These are phyloP conservation scores for Schizonepeta tenuifolia DNA, from an alignment of 257 asterid species.

Conservation along the genomic window DNA sequence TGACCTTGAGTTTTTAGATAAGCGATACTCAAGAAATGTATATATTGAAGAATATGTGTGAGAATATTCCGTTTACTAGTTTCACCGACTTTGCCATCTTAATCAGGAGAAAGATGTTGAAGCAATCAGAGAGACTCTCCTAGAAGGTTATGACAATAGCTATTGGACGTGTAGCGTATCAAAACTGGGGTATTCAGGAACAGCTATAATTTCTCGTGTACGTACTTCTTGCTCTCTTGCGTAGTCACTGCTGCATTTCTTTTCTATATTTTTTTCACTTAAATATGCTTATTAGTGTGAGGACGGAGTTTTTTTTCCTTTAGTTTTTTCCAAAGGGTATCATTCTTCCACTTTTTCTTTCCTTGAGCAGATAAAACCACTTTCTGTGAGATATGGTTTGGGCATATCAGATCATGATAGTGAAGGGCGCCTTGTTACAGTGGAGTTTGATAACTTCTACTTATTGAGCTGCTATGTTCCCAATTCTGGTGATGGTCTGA, in stretches of 20 bases:
- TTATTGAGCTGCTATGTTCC: constrained; percentile 83
- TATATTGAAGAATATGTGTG: too few species aligned
- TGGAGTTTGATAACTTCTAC: constrained; percentile 79
- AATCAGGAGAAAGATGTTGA: constrained; percentile 91
- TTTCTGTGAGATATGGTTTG: constrained; percentile 84
- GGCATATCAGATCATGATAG: constrained; percentile 89
- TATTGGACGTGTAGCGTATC: constrained; percentile 93
- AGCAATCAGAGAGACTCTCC: constrained; percentile 60
- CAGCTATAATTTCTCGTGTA: constrained; percentile 95
- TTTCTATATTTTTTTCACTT: background rate
- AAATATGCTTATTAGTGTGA: constrained; percentile 10
- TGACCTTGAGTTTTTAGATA: background rate
- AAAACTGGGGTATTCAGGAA: constrained; percentile 92
- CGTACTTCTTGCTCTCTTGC: constrained; percentile 21
- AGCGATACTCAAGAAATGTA: background rate
- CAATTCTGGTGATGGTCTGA: constrained; percentile 94
- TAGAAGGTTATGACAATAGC: constrained; percentile 79
- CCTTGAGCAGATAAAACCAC: constrained; percentile 72
- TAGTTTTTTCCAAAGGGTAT: background rate
- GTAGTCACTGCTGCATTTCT: background rate
- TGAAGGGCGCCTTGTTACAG: constrained; percentile 94
- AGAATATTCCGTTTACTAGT: background rate
- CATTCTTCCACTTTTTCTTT: constrained; percentile 7
- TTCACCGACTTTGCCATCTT: constrained; percentile 27
- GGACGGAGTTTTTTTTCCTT: too few species aligned